Percentiles rank a stretch among this genome's conserved stretches.
Evolutionary conservation across 176 grass and related monocot genomes (phyloP).

Genomic region (Microstegium vimineum): DNA sequence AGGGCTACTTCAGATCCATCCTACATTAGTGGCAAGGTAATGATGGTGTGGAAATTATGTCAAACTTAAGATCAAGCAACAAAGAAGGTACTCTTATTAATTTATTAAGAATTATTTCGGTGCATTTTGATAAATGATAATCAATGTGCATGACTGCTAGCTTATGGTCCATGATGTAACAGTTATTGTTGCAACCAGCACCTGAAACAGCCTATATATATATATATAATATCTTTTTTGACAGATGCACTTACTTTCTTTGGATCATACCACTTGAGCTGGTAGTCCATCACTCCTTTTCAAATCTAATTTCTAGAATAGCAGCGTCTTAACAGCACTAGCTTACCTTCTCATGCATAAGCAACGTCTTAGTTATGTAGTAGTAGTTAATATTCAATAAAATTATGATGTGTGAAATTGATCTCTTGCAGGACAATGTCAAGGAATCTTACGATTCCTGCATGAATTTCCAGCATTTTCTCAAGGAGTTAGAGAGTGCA

Average conservation of each 20-base stretch:
- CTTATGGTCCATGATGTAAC: neutral
- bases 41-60: neutral
- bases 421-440: constrained; percentile 28
- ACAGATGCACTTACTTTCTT: neutral
- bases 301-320: neutral
- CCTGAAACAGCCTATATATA: neutral
- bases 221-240: no score
- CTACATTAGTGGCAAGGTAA: constrained; percentile 7
- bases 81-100: neutral
- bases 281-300: neutral
- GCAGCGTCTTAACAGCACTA: neutral
- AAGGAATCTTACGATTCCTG: constrained; percentile 18
- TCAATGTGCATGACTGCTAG: neutral
- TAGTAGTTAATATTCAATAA: neutral
- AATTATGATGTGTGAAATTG: constrained; percentile 1
- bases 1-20: constrained; percentile 14
- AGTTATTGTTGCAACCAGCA: neutral
- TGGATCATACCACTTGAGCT: constrained; percentile 8
- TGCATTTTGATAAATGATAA: neutral
- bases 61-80: constrained; percentile 15
- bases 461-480: constrained; percentile 32
- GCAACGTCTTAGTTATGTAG: neutral
- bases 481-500: constrained; percentile 32
- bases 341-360: neutral
- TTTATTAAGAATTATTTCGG: neutral